These are phyloP conservation scores for Aspergillus thermomutatus DNA, from an alignment of 2,329 filamentous ascomycete genomes.

Conservation along the genomic window DNA sequence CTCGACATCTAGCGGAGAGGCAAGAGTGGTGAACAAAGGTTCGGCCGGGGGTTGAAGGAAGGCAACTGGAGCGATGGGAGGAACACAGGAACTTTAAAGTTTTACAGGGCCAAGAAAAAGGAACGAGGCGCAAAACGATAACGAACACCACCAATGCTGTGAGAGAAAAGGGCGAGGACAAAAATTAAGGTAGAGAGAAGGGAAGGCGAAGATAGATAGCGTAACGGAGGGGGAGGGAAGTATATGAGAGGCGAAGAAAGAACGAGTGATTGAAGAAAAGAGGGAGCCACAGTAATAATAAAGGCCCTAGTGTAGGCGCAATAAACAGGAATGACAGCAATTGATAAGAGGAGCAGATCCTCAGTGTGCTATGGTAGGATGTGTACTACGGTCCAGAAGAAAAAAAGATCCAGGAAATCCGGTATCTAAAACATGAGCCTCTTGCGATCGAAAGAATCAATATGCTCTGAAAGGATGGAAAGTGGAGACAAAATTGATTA, in stretches of 20 bases:
- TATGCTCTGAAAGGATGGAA: too few species aligned
- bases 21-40: background rate
- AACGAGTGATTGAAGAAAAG: constrained; percentile 1
- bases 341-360: constrained; percentile 5
- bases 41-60: background rate
- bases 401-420: background rate
- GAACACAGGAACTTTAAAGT: constrained; percentile 1
- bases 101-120: background rate
- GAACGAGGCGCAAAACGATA: background rate
- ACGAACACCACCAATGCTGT: background rate
- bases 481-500: background rate
- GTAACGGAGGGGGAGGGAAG: constrained; percentile 3
- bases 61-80: constrained; percentile 10
- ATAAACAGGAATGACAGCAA: constrained; percentile 8
- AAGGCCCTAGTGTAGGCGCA: constrained; percentile 7
- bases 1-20: constrained; percentile 17
- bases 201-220: background rate
- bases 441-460: constrained; percentile 6
- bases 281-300: constrained; percentile 4
- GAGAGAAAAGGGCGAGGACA: constrained; percentile 1
- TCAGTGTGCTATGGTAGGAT: constrained; percentile 14
- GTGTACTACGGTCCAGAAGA: background rate
- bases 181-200: constrained; percentile 6
- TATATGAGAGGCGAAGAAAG: constrained; percentile 9
- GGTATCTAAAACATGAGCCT: background rate